Evolutionary conservation across 2,329 filamentous ascomycete genomes (phyloP), one percentile per base, ranked within the genome.

Genomic region (Malbranchea zuffiana): DNA sequence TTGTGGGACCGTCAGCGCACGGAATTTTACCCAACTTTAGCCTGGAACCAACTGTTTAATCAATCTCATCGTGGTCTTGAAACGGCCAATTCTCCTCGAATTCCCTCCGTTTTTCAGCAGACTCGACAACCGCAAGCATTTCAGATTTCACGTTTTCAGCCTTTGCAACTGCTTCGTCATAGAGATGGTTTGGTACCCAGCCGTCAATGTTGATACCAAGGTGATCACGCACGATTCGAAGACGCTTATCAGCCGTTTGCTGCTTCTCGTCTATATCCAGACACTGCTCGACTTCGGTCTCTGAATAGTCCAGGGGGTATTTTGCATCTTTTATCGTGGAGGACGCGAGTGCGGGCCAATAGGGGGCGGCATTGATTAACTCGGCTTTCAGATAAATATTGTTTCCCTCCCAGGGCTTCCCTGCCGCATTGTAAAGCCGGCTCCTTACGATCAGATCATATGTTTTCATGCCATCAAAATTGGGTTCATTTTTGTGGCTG

Each of bases 361-460:
- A 42, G 27, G 37, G 31, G 17, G 48, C 41, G 1, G 39, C 13
- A 13, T 43, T 38, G 17, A 53, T 48, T 20, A 53, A 37, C 6
- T 50, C 47, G 17, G 46, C 46, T 37, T 40, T 46, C n/a, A 55
- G 40, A 6, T 42, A 39, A 2, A 45, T 35, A 8, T 41, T 50
- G 19, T 51, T 43, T 7, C 49, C 49, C 35, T 55, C 49, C 51
- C 51, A 55, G 1, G 47, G 47, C 5, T 26, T 36, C 32, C 41
- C 40, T 2, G 45, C 46, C 13, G 37, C 40, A 18, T 45, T 32
- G 29, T 47, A 44, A 5, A 50, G 27, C 12, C 43, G 43, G 26
- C 45, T 43, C 13, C 37, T 44, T 16, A 50, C 16, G 7, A 47
- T 39, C 18, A 18, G 24, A 16, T 33, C 39, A 16, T 42, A n/a